Evolutionary conservation across 2,329 filamentous ascomycete species (phyloP).

Genomic region (Colletotrichum coccodes): DNA sequence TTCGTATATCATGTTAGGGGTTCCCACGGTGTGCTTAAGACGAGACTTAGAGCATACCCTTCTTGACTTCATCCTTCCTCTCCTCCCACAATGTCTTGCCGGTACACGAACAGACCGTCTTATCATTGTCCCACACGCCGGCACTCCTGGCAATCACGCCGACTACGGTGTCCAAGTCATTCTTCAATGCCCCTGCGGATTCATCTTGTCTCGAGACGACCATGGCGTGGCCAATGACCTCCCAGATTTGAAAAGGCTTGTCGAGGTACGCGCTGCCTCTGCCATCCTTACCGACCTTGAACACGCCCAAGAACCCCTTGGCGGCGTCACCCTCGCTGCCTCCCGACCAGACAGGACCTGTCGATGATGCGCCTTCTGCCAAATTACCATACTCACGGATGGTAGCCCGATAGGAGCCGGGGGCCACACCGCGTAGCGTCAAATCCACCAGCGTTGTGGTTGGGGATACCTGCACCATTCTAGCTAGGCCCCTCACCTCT

Average conservation of each 20-base stretch:
- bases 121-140: slow-evolving; percentile 99
- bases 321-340: slow-evolving; percentile 52
- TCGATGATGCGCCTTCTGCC: slow-evolving; percentile 82
- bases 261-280: slow-evolving; percentile 85
- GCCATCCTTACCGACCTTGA: slow-evolving; percentile 81
- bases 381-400: slow-evolving; percentile 91
- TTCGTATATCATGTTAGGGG: slow-evolving; percentile 12
- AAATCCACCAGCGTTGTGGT: slow-evolving; percentile 87
- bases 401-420: slow-evolving; percentile 85
- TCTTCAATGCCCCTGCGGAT: slow-evolving; percentile 63
- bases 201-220: slow-evolving; percentile 78
- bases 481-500: slow-evolving; percentile 84
- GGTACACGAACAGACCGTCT: slow-evolving; percentile 97
- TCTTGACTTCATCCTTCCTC: slow-evolving; percentile 85
- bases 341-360: slow-evolving; percentile 82
- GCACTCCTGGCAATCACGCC: slow-evolving; percentile 95
- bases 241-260: slow-evolving; percentile 88
- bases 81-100: slow-evolving; percentile 99
- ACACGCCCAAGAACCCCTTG: slow-evolving; percentile 72
- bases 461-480: slow-evolving; percentile 91
- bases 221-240: slow-evolving; percentile 93
- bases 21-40: neutral
- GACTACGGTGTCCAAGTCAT: slow-evolving; percentile 87
- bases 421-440: slow-evolving; percentile 82
- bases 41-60: slow-evolving; percentile 76